phyloP scores from a whole-genome alignment of 148 eudicot species.

The Euryodendron excelsum region DNA sequence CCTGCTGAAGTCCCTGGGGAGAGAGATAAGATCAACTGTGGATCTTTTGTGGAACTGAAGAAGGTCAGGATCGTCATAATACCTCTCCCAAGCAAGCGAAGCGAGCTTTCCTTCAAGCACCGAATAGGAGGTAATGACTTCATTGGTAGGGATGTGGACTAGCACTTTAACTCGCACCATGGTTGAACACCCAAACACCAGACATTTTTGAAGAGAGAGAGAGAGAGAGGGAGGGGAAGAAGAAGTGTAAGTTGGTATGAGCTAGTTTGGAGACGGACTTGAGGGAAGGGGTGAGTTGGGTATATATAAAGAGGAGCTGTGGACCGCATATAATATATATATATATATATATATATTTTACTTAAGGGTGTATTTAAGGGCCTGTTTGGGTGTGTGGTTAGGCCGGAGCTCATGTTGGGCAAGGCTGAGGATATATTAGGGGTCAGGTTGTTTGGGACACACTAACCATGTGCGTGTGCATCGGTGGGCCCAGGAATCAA shows the following conservation, averaged over 20 bases:
- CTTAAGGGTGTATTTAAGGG: too few relatives aligned
- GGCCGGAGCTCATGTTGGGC: constrained; percentile 9
- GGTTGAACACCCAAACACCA: constrained; percentile 70
- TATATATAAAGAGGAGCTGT: constrained; percentile 29
- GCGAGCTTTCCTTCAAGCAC: constrained; percentile 49
- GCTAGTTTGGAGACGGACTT: constrained; percentile 11
- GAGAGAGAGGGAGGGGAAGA: not conserved
- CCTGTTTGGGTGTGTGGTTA: constrained; percentile 7
- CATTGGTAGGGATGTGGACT: constrained; percentile 57
- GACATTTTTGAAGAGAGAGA: constrained; percentile 43
- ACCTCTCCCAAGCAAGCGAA: constrained; percentile 82
- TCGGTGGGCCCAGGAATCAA: too few relatives aligned
- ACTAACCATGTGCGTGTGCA: too few relatives aligned
- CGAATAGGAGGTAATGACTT: constrained; percentile 53
- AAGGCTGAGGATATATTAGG: not conserved
- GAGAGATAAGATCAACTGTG: constrained; percentile 80
- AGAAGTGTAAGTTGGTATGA: not conserved
- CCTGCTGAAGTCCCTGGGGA: constrained; percentile 68
- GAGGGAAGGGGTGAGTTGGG: constrained; percentile 23
- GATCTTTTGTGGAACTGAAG: constrained; percentile 79
- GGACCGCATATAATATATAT: not conserved
- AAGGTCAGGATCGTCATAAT: constrained; percentile 62
- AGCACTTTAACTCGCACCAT: constrained; percentile 44
- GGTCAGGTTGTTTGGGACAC: too few relatives aligned
- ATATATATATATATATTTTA: too few relatives aligned